A percentile compares a stretch with the other conserved stretches of the same genome.
Conservation (phyloP, 257 asterid species). For the Buddleja alternifolia region DNA sequence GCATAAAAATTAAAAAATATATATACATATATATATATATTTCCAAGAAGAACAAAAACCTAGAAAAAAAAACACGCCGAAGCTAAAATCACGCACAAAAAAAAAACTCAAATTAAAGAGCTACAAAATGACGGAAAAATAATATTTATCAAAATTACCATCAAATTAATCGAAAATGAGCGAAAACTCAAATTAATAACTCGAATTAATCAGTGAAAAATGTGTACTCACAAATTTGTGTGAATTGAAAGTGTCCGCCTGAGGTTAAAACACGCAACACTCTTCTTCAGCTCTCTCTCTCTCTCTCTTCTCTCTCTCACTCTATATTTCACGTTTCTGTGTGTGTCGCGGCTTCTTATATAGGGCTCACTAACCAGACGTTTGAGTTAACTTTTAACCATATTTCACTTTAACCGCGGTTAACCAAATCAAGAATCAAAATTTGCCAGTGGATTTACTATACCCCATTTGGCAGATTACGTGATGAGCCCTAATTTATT, state of each 20-base stretch:
- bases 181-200: conserved; percentile 12
- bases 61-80: background rate
- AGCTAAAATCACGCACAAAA: conserved; percentile 1
- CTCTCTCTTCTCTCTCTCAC: conserved; percentile 15
- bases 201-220: conserved; percentile 26
- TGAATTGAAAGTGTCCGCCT: conserved; percentile 24
- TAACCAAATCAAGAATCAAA: conserved; percentile 12
- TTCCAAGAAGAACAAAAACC: background rate
- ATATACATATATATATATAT: background rate
- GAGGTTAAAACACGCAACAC: conserved; percentile 32
- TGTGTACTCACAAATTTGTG: conserved; percentile 37
- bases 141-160: background rate
- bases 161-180: conserved; percentile 1
- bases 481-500: conserved; percentile 26
- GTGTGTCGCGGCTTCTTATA: conserved; percentile 24
- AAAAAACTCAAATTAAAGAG: background rate
- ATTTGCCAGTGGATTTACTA: conserved; percentile 26
- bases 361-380: conserved; percentile 26
- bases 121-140: background rate
- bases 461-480: conserved; percentile 30
- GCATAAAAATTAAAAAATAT: background rate
- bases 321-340: background rate
- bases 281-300: conserved; percentile 21
- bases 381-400: conserved; percentile 30
- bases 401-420: conserved; percentile 13